phyloP scores from a whole-genome alignment of 495 filamentous ascomycete species.

The Trichoderma virens region DNA sequence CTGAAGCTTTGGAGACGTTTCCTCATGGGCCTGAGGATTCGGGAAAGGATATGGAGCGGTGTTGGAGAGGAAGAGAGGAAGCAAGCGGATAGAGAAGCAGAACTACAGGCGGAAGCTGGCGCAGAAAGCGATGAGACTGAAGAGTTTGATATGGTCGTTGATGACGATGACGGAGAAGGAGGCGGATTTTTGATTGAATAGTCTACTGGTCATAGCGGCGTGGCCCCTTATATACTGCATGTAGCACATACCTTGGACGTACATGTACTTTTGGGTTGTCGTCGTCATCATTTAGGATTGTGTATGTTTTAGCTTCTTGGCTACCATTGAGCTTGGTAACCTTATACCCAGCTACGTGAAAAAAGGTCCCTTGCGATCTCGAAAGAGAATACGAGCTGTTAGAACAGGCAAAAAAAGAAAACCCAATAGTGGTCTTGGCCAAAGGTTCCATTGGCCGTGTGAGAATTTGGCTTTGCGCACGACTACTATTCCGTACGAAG shows the following conservation, averaged over 20 bases:
- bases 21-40: conserved; percentile 66
- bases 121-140: conserved; percentile 20
- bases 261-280: not conserved
- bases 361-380: too few species aligned
- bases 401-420: too few species aligned
- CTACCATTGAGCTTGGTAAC: too few species aligned
- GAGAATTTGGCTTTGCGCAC: too few species aligned
- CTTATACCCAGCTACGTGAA: too few species aligned
- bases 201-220: not conserved
- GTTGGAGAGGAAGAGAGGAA: conserved; percentile 29
- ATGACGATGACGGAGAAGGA: conserved; percentile 25
- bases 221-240: not conserved
- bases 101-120: conserved; percentile 15
- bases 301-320: too few species aligned
- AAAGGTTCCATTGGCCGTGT: too few species aligned
- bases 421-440: too few species aligned
- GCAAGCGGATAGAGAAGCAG: conserved; percentile 14
- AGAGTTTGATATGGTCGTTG: conserved; percentile 19
- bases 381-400: too few species aligned
- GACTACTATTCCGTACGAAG: too few species aligned
- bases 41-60: conserved; percentile 59
- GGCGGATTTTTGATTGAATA: conserved; percentile 27
- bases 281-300: too few species aligned
- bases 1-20: conserved; percentile 72
- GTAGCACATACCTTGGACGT: not conserved